Base-by-base conservation (phyloP, 371 early-diverging fungal species). In the Mucor indicus region DNA sequence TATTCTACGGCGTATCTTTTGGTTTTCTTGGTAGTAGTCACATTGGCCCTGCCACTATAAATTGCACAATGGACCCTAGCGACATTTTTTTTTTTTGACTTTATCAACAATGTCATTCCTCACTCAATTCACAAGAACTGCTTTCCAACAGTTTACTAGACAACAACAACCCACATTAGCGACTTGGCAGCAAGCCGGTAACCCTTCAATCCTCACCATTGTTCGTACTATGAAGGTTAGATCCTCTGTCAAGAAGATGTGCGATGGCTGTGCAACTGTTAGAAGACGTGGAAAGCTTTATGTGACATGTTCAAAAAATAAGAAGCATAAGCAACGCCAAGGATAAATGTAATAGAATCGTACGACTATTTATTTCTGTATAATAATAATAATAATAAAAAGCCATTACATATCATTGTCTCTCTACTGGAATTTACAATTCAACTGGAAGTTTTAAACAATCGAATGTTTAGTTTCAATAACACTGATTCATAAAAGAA, bases 301-400 rank as follows among this genome's bases (percentile, higher is more conserved):
- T 67, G 87, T 91, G 22, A 74, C 85, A 15, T 91, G 91, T 71
- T 85, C 73, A 73, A 83, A 84, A 67, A 82, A 89, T 64, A 81
- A 80, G 55, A 89, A 88, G 71, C 91, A 90, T 63, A 90, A 90
- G 78, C 91, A 90, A 65, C 74, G 88, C 51, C 89, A 89, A 72
- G 89, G 89, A 36, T 90, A 81, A 75, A 69, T 15, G 6, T 15
- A n/a, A 11, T 33, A 8, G 30, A 29, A 8, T 29, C 30, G 8
- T 8, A 29, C 30, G 30, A n/a, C n/a, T n/a, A n/a, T n/a, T n/a
- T n/a, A n/a, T n/a, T n/a, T n/a, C n/a, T n/a, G n/a, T n/a, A n/a
- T n/a, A n/a, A n/a, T n/a, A n/a, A n/a, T n/a, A n/a, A n/a, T n/a
- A n/a, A n/a, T n/a, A n/a, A n/a, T n/a, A n/a, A n/a, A n/a, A n/a